Percentiles rank a stretch among this genome's conserved stretches.
Evolutionary conservation across 2,329 filamentous ascomycete species (phyloP).

Genomic region (Chaetomium sp.): DNA sequence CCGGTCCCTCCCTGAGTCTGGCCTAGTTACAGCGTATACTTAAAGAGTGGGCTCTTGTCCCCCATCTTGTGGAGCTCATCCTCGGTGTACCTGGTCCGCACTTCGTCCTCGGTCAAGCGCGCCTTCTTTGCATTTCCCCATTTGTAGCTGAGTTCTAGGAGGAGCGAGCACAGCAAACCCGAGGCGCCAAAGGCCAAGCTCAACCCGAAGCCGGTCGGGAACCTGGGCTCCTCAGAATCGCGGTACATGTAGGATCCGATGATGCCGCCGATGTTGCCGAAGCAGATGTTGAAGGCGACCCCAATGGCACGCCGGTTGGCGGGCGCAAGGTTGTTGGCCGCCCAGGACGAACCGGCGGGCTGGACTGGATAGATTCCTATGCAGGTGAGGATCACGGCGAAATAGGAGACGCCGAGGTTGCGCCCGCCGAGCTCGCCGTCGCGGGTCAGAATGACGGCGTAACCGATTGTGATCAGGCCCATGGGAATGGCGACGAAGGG

Average conservation of each 20-base stretch:
- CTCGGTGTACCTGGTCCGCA: constrained; percentile 1
- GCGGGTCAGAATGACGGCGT: constrained; percentile 6
- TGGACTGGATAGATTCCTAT: constrained; percentile 9
- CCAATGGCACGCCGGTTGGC: constrained; percentile 7
- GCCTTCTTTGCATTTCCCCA: constrained; percentile 10
- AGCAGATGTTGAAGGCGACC: constrained; percentile 6
- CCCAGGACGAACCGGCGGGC: constrained; percentile 10
- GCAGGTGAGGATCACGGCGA: constrained; percentile 10
- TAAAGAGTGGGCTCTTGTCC: constrained; percentile 10
- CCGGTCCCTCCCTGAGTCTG: too few relatives aligned
- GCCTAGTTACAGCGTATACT: constrained; percentile 10
- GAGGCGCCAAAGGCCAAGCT: constrained; percentile 7
- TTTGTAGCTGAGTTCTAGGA: constrained; percentile 8
- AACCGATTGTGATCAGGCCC: neutral
- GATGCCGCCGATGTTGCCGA: constrained; percentile 8
- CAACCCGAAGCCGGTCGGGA: constrained; percentile 3
- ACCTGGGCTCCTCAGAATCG: neutral
- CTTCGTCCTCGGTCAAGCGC: constrained; percentile 4
- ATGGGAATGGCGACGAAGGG: constrained; percentile 7
- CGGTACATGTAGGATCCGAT: constrained; percentile 9
- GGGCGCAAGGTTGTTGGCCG: constrained; percentile 7
- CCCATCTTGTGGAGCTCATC: constrained; percentile 3
- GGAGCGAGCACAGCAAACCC: constrained; percentile 1
- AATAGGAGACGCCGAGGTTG: constrained; percentile 5
- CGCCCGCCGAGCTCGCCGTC: constrained; percentile 1